Evolutionary conservation across 2,329 filamentous ascomycete species (phyloP).

Genomic region (Reticulascus tulasneorum): DNA sequence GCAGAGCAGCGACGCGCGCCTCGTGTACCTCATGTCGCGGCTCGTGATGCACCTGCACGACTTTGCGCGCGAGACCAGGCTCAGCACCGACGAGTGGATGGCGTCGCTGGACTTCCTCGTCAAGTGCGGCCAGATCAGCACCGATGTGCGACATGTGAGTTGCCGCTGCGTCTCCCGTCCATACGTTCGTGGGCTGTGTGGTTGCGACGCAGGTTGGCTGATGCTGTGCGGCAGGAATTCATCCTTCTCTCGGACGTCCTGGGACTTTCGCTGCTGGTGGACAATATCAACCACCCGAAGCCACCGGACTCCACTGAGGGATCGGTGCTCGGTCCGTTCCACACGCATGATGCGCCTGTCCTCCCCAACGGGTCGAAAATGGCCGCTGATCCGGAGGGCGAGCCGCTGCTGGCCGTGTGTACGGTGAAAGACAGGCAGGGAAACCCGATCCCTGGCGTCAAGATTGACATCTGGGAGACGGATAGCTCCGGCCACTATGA

Average conservation of each 20-base stretch:
- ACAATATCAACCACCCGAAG: slow-evolving; percentile 75
- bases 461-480: slow-evolving; percentile 77
- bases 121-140: slow-evolving; percentile 63
- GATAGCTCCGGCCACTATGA: slow-evolving; percentile 73
- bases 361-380: slow-evolving; percentile 52
- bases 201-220: not conserved
- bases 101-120: slow-evolving; percentile 65
- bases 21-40: slow-evolving; percentile 66
- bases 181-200: too few relatives aligned
- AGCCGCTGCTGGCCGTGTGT: slow-evolving; percentile 64
- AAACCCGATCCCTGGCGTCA: slow-evolving; percentile 56
- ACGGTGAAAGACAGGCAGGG: slow-evolving; percentile 59
- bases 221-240: slow-evolving; percentile 65
- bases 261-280: slow-evolving; percentile 70
- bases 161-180: too few relatives aligned
- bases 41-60: slow-evolving; percentile 72
- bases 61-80: slow-evolving; percentile 69
- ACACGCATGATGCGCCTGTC: slow-evolving; percentile 64
- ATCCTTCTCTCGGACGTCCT: slow-evolving; percentile 73
- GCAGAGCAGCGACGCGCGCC: slow-evolving; percentile 53
- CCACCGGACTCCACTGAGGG: slow-evolving; percentile 64
- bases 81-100: slow-evolving; percentile 73
- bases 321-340: slow-evolving; percentile 77
- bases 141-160: slow-evolving; percentile 61
- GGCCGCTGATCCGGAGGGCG: slow-evolving; percentile 60